Evolutionary conservation across 371 early-diverging fungal species (phyloP).

Genomic region (Racocetra persica): DNA sequence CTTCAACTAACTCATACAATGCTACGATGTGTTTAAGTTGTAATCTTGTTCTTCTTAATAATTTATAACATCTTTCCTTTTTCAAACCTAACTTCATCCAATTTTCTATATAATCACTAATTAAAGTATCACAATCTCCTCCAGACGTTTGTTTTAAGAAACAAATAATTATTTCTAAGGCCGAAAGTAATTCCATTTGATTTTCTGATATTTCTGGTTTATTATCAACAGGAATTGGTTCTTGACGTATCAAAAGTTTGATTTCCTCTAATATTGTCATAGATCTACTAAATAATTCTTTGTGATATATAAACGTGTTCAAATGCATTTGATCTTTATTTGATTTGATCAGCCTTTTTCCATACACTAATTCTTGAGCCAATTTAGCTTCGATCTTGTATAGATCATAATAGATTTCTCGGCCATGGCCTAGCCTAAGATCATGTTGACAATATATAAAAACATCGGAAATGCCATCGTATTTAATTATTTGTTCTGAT

Average conservation of each 20-base stretch:
- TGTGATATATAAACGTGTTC: constrained; percentile 21
- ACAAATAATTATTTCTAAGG: constrained; percentile 35
- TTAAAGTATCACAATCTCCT: constrained; percentile 9
- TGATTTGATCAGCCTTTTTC: constrained; percentile 28
- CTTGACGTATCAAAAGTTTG: constrained; percentile 24
- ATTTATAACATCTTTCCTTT: not conserved
- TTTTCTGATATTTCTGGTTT: not conserved
- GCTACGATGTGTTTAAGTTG: constrained; percentile 35
- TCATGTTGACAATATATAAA: constrained; percentile 31
- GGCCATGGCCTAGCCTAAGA: constrained; percentile 34
- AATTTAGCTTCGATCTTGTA: constrained; percentile 34
- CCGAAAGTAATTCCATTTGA: constrained; percentile 14
- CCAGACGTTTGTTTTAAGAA: constrained; percentile 18
- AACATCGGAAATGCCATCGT: constrained; percentile 17
- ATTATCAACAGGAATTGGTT: constrained; percentile 18
- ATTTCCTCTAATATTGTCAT: constrained; percentile 19
- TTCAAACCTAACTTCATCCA: constrained; percentile 36
- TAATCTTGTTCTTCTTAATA: not conserved
- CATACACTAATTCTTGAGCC: not conserved
- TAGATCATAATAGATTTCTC: constrained; percentile 40
- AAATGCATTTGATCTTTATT: constrained; percentile 4
- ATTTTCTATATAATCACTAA: constrained; percentile 40
- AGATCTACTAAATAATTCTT: constrained; percentile 31
- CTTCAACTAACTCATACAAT: constrained; percentile 42
- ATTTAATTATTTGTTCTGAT: not conserved